Conservation (phyloP, 345 rosid species). For the Salix dunnii region DNA sequence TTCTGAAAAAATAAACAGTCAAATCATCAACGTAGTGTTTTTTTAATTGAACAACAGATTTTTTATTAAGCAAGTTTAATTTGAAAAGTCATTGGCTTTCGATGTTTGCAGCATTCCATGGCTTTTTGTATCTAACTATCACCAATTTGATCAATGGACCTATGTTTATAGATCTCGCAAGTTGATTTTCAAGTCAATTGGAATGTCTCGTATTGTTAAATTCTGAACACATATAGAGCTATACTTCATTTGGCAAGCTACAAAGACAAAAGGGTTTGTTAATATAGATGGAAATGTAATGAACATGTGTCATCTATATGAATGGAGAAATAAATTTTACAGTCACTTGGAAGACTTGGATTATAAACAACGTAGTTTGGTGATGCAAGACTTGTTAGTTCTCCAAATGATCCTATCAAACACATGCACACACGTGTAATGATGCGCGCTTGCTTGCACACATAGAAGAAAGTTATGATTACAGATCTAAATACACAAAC, state of each 20-base stretch:
- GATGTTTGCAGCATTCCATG: background rate
- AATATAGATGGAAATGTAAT: background rate
- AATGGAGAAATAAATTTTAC: background rate
- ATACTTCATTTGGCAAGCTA: background rate
- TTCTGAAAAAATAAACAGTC: slow-evolving; percentile 41
- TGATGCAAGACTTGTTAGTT: background rate
- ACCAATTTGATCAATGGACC: background rate
- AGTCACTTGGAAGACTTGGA: background rate
- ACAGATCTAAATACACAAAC: slow-evolving; percentile 6
- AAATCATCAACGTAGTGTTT: slow-evolving; percentile 10
- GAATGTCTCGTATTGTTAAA: background rate
- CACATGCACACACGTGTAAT: background rate
- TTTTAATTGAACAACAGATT: background rate
- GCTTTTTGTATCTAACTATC: background rate
- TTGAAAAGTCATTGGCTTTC: background rate
- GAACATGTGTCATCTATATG: background rate
- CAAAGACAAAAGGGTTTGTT: background rate
- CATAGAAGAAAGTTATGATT: background rate
- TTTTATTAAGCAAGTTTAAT: background rate
- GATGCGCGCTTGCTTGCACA: rapidly evolving
- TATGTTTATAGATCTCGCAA: background rate
- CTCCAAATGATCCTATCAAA: background rate
- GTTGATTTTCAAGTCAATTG: background rate
- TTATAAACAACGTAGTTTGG: background rate
- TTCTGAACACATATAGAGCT: background rate